Base-by-base conservation (phyloP, 192 early-diverging fungal genomes). In the Coemansia sp. region DNA sequence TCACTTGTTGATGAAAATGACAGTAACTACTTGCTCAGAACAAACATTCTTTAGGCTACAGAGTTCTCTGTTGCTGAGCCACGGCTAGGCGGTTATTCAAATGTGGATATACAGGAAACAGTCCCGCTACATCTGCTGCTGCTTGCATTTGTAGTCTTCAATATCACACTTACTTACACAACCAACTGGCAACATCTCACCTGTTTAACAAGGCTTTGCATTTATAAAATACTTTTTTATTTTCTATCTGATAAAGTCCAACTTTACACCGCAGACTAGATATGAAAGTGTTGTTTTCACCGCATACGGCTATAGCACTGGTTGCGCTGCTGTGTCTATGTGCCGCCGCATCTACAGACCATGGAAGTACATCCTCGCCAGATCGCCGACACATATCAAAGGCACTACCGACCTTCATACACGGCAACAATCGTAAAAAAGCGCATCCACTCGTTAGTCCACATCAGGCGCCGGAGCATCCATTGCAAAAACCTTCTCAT, bases 21-120 rank as follows among this genome's bases (percentile, higher is more conserved):
- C 45, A 48, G 45, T 48, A n/a, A n/a, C n/a, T n/a, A n/a, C n/a
- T n/a, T n/a, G n/a, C n/a, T n/a, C n/a, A n/a, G n/a, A 25, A 25
- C 45, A 48, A 48, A 13, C 45, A 48, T 48, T 48, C 45, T 48
- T 25, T 48, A 13, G 22, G 25, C 14, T 11, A 48, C 45, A 48
- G 33, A 10, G 4, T 34, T 34, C n/a, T n/a, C 34, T 36, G 34
- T 36, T 11, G 34, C 34, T 36, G 34, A n/a, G n/a, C n/a, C n/a
- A n/a, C n/a, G n/a, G n/a, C n/a, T n/a, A n/a, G n/a, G n/a, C n/a
- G n/a, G n/a, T 34, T 34, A 34, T 17, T 17, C 38, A 48, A 48
- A 1, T 6, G 44, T 10, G 22, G 23, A 23, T 13, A 6, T 13
- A 47, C 5, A 47, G 44, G 22, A 47, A 47, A 10, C 45, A 25